Percentiles rank a stretch among this genome's conserved stretches.
phyloP scores from a whole-genome alignment of 129 eudicot species.

The Flaveria trinervia region DNA sequence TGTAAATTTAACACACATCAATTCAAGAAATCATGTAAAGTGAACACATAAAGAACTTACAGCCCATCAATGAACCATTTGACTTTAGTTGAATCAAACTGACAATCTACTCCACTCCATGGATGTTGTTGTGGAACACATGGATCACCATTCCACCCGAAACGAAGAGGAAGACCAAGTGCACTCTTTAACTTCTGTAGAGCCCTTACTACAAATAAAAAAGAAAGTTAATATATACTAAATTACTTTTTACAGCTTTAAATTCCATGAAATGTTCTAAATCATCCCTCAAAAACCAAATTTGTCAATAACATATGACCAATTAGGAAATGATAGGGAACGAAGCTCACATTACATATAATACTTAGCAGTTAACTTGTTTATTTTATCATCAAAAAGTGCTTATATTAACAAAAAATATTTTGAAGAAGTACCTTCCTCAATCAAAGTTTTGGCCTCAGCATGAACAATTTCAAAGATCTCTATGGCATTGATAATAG shows the following conservation, averaged over 20 bases:
- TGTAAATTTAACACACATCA: neutral
- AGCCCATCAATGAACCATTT: slow-evolving; percentile 98
- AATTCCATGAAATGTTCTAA: neutral
- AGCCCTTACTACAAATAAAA: slow-evolving; percentile 62
- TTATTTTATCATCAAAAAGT: slow-evolving; percentile 4
- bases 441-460: slow-evolving; percentile 74
- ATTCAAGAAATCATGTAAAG: slow-evolving; percentile 14
- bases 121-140: slow-evolving; percentile 99
- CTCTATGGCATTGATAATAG: slow-evolving; percentile 79
- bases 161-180: slow-evolving; percentile 89
- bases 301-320: neutral
- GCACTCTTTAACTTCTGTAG: slow-evolving; percentile 66
- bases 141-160: slow-evolving; percentile 99
- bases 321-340: neutral
- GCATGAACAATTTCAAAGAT: slow-evolving; percentile 71
- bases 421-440: slow-evolving; percentile 58
- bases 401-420: slow-evolving; percentile 7
- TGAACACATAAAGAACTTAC: slow-evolving; percentile 48
- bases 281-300: slow-evolving; percentile 7
- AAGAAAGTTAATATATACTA: neutral
- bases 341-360: no score
- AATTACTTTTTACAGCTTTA: neutral
- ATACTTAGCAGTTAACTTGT: no score
- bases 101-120: slow-evolving; percentile 98
- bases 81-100: slow-evolving; percentile 52